phyloP scores from a whole-genome alignment of 257 asterid genomes.

The Capsicum rhomboideum region DNA sequence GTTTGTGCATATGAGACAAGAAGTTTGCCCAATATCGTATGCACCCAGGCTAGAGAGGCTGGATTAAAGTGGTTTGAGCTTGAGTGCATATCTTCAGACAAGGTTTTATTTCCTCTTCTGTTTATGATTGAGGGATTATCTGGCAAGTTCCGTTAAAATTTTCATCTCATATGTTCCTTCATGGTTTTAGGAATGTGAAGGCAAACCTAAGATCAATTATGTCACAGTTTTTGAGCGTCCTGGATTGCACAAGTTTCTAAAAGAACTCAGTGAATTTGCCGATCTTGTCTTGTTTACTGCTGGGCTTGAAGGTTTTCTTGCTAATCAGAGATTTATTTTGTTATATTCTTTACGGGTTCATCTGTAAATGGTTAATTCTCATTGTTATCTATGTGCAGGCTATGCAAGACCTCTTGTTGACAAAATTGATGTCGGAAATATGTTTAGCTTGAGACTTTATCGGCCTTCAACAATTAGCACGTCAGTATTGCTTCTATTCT shows the following conservation, averaged over 20 bases:
- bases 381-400: conserved; percentile 37
- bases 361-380: conserved; percentile 4
- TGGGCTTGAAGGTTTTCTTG: conserved; percentile 80
- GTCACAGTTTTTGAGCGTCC: conserved; percentile 98
- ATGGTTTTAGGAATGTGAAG: conserved; percentile 50
- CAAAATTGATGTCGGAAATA: conserved; percentile 64
- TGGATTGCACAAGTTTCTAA: conserved; percentile 66
- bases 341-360: not conserved
- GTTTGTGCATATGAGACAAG: conserved; percentile 86
- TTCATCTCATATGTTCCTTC: not conserved
- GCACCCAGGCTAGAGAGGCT: conserved; percentile 81
- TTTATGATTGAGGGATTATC: not conserved
- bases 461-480: conserved; percentile 90
- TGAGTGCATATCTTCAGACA: conserved; percentile 53
- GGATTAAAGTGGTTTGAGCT: conserved; percentile 85
- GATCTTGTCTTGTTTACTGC: conserved; percentile 88
- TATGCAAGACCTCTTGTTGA: conserved; percentile 97
- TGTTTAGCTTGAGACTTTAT: conserved; percentile 64
- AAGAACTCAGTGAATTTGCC: conserved; percentile 79
- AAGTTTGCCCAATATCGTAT: conserved; percentile 56
- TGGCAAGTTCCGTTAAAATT: not conserved
- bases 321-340: not conserved
- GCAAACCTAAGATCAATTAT: conserved; percentile 82
- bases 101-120: conserved; percentile 32
- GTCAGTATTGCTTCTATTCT: conserved; percentile 39